Evolutionary conservation across 2,329 filamentous ascomycete genomes (phyloP).

Genomic region (Aspergillus calidoustus): DNA sequence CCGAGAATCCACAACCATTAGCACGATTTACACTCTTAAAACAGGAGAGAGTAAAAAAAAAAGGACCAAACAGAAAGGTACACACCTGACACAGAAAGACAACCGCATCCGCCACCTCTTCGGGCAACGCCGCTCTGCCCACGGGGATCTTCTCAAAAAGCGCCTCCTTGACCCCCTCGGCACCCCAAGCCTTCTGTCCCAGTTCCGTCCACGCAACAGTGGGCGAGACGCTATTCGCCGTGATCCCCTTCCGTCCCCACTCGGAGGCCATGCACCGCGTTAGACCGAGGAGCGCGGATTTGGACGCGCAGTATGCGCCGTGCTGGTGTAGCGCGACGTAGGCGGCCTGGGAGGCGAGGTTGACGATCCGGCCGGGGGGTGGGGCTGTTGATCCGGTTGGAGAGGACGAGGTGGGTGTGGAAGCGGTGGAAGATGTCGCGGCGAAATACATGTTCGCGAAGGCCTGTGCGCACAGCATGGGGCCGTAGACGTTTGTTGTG

Average conservation of each 20-base stretch:
- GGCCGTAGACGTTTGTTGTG: conserved; percentile 50
- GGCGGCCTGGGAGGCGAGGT: conserved; percentile 52
- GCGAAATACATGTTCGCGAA: conserved; percentile 50
- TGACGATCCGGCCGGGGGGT: conserved; percentile 51
- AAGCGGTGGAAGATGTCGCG: conserved; percentile 19
- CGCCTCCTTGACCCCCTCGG: conserved; percentile 38
- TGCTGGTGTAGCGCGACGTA: conserved; percentile 52
- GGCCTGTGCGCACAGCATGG: conserved; percentile 51
- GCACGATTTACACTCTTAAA: background rate
- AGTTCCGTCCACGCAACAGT: conserved; percentile 54
- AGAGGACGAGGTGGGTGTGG: background rate
- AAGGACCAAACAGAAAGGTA: background rate
- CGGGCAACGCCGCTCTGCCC: conserved; percentile 45
- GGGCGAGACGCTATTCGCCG: conserved; percentile 52
- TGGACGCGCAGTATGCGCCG: conserved; percentile 55
- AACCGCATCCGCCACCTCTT: conserved; percentile 46
- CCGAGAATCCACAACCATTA: background rate
- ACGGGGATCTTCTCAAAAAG: conserved; percentile 46
- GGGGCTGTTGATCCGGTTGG: conserved; percentile 23
- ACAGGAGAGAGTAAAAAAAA: too few species aligned
- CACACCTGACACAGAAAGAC: conserved; percentile 45
- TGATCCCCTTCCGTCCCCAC: conserved; percentile 53
- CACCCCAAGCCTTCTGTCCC: conserved; percentile 50
- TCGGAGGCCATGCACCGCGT: conserved; percentile 54
- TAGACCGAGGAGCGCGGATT: conserved; percentile 51